Conservation (phyloP, 768 basidiomycete species). For the Panaeolus papilionaceus region DNA sequence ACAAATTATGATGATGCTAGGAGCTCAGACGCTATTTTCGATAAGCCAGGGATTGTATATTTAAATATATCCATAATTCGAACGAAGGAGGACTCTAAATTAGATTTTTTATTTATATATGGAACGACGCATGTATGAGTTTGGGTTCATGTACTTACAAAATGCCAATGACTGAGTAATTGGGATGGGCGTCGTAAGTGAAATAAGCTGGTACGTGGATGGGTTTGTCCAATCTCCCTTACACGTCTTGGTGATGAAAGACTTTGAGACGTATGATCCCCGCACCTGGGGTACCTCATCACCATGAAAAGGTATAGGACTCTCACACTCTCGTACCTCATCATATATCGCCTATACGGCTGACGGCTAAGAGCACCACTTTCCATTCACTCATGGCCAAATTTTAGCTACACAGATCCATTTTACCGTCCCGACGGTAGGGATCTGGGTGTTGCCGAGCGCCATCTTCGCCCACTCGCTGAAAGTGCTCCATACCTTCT, state of each 20-base stretch:
- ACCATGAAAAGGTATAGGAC: too few relatives aligned
- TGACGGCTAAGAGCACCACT: background rate
- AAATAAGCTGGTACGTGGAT: too few relatives aligned
- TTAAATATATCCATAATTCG: background rate
- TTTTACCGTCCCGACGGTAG: background rate
- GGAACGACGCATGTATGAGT: background rate
- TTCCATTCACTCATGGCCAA: background rate
- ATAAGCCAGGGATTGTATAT: background rate
- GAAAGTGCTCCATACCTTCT: background rate
- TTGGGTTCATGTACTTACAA: background rate
- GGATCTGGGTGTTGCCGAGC: background rate
- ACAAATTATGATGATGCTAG: background rate
- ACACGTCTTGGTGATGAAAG: background rate
- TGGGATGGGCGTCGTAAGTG: too few relatives aligned
- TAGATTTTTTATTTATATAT: background rate
- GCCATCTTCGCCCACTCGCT: background rate
- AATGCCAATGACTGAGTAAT: background rate
- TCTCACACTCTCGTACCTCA: background rate
- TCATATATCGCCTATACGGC: background rate
- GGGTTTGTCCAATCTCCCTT: too few relatives aligned
- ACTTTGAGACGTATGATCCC: background rate
- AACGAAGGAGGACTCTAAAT: background rate
- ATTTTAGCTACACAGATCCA: background rate
- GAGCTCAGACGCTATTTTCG: background rate
- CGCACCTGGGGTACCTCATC: background rate